A percentile compares a stretch with the other conserved stretches of the same genome.
phyloP scores from a whole-genome alignment of 2,329 filamentous ascomycete species.

The Aspergillus neoniger region DNA sequence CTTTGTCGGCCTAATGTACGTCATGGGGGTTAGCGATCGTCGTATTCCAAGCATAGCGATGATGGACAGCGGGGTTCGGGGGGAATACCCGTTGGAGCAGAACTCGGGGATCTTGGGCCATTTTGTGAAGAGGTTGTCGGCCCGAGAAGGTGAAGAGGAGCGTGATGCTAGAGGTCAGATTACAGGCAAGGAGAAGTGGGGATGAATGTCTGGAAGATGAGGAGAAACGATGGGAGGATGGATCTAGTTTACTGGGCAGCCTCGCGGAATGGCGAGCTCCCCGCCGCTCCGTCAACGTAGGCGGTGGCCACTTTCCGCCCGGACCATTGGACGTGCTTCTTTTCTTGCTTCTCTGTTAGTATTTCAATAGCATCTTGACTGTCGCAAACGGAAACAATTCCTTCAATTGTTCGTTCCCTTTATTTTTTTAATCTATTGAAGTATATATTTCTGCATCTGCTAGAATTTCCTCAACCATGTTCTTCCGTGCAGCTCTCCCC shows the following conservation, averaged over 20 bases:
- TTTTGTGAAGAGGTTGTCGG: conserved; percentile 41
- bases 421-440: conserved; percentile 9
- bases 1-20: conserved; percentile 76
- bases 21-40: conserved; percentile 33
- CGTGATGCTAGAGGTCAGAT: conserved; percentile 6
- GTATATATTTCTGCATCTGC: neutral
- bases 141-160: conserved; percentile 3
- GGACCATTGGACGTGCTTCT: neutral
- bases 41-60: conserved; percentile 20
- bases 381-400: neutral
- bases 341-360: neutral
- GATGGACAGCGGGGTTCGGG: conserved; percentile 13
- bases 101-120: conserved; percentile 76
- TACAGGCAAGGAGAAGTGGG: neutral
- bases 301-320: conserved; percentile 22
- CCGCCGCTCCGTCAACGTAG: conserved; percentile 19
- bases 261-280: conserved; percentile 2
- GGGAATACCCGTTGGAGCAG: conserved; percentile 71
- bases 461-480: neutral
- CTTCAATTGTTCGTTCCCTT: neutral
- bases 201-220: neutral
- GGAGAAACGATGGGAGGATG: conserved; percentile 6
- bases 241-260: neutral
- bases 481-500: conserved; percentile 18
- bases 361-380: neutral